Conservation (phyloP, 768 basidiomycete species). For the Arthromyces matolae region DNA sequence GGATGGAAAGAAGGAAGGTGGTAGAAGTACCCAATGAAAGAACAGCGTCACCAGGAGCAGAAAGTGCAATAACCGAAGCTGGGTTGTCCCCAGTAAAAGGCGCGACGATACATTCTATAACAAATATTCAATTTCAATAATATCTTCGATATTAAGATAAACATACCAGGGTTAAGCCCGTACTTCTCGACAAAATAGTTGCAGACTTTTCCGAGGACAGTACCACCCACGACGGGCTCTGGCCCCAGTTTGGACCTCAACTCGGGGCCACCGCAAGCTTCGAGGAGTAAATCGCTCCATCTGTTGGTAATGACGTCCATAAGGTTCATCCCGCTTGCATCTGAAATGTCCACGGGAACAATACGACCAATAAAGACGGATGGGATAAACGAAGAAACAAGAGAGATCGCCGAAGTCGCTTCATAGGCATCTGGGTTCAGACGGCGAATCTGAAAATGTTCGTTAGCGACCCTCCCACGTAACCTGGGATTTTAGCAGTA, state of each 20-base stretch:
- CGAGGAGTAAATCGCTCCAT: constrained; percentile 68
- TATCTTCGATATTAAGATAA: background rate
- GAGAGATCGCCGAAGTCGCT: constrained; percentile 63
- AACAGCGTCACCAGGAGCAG: constrained; percentile 75
- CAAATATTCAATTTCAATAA: constrained; percentile 1
- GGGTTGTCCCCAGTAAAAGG: constrained; percentile 92
- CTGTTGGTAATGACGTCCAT: constrained; percentile 72
- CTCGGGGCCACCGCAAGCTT: constrained; percentile 64
- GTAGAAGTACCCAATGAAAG: constrained; percentile 88
- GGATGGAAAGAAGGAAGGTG: constrained; percentile 76
- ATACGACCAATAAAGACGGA: constrained; percentile 78
- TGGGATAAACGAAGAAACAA: constrained; percentile 80
- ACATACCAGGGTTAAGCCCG: constrained; percentile 64
- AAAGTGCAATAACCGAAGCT: constrained; percentile 72
- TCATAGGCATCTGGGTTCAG: constrained; percentile 51
- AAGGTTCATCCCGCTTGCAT: constrained; percentile 89
- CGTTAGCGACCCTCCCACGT: too few species aligned
- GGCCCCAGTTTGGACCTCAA: constrained; percentile 68
- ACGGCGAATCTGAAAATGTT: constrained; percentile 47
- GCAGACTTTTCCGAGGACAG: constrained; percentile 58
- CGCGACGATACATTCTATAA: constrained; percentile 67
- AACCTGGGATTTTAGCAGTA: constrained; percentile 22
- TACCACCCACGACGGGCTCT: constrained; percentile 74
- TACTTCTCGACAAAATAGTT: constrained; percentile 72
- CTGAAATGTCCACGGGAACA: constrained; percentile 81